Evolutionary conservation across 108 stramenopile genomes (phyloP), one percentile per base, ranked within the genome.

Genomic region (Cyclotella distinguenda): DNA sequence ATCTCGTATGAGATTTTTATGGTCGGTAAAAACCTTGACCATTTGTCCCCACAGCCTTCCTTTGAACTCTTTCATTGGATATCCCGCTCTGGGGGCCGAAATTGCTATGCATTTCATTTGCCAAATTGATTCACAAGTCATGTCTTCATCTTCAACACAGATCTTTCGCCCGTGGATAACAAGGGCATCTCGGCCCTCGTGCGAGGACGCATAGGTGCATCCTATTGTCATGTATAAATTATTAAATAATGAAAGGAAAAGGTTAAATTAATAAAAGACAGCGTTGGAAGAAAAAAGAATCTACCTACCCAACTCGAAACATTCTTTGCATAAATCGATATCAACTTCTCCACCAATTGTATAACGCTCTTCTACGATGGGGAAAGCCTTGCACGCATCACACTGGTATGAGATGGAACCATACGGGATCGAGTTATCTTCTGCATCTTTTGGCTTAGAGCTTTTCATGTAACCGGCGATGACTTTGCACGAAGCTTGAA

Each of bases 311-410:
- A 74, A 31, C 7, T 58, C 61, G 33, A 80, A 88, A 60, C 91
- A 88, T 23, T 77, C 38, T 34, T 81, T 78, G 47, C 88, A 89
- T 0, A 89, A 68, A 53, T 72, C 74, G 22, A 85, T 80, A 55
- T 86, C 90, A 33, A 80, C 50, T 18, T 79, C 81, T 66, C 84
- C 66, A 73, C 84, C 53, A 72, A 88, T 42, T 25, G 83, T 81
- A 42, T 79, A 92, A 7, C 87, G 58, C 16, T 64, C 58, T 16
- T 69, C 76, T 46, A 64, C 83, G 38, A 93, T 87, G 1, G 91
- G 91, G 40, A 80, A 85, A 0, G 64, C 30, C 9, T 65, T 50
- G 68, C 91, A 93, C 36, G 84, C 74, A 70, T 89, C 91, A 36
- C 91, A 93, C 64, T 85, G 77, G 62, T 88, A 87, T 0, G 81